Evolutionary conservation across 176 grass and related monocot genomes (phyloP).

Genomic region (Oryza punctata): DNA sequence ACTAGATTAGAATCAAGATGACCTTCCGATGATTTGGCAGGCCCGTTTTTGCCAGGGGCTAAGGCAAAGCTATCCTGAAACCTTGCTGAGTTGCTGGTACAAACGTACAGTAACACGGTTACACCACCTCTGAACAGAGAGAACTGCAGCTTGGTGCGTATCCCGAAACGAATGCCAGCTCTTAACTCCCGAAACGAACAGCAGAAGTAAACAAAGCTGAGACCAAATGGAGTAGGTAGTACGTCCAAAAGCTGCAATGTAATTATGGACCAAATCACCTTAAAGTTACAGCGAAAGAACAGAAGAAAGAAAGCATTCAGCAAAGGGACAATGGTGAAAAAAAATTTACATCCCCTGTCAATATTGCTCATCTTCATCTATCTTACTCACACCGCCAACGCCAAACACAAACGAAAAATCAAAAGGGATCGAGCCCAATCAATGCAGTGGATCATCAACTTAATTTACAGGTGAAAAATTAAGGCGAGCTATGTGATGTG

Average conservation of each 20-base stretch:
- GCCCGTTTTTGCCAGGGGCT: background rate
- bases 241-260: conserved; percentile 20
- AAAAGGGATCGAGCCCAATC: background rate
- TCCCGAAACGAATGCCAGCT: background rate
- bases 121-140: background rate
- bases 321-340: background rate
- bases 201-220: background rate
- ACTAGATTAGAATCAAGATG: background rate
- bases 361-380: conserved; percentile 29
- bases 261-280: background rate
- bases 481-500: conserved; percentile 15
- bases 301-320: background rate
- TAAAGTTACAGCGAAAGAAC: background rate
- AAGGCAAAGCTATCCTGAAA: too few relatives aligned
- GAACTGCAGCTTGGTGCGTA: background rate
- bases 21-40: conserved; percentile 33
- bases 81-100: too few relatives aligned
- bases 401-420: background rate
- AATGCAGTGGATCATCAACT: conserved; percentile 19
- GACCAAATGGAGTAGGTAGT: background rate
- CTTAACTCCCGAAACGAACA: background rate
- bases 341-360: conserved; percentile 21
- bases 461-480: conserved; percentile 26
- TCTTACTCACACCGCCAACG: background rate
- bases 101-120: too few relatives aligned